These are phyloP conservation scores for Dacryopinax primogenitus DNA, from an alignment of 768 basidiomycete species.

Conservation along the genomic window DNA sequence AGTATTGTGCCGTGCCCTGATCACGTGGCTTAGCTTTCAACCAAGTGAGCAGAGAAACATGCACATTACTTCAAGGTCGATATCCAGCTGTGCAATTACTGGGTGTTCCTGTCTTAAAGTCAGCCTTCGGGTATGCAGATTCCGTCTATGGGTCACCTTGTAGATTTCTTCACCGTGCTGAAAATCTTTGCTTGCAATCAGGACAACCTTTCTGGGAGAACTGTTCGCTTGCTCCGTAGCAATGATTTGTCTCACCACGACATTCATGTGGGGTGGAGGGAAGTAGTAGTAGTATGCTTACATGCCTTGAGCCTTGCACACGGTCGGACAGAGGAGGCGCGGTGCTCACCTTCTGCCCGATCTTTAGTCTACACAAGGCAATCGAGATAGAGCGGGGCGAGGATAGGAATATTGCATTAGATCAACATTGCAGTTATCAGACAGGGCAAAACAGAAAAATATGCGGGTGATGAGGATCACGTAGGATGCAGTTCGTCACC, in stretches of 20 bases:
- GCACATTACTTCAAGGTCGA: constrained; percentile 36
- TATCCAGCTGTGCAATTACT: constrained; percentile 55
- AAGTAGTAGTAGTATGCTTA: constrained; percentile 61
- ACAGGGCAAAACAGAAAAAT: constrained; percentile 5
- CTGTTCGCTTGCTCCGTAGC: constrained; percentile 7
- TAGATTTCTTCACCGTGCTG: constrained; percentile 63
- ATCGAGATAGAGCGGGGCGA: constrained; percentile 11
- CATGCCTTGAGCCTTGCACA: not conserved
- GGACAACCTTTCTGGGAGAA: constrained; percentile 30
- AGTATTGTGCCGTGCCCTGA: constrained; percentile 52
- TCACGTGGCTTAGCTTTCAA: not conserved
- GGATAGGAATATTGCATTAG: constrained; percentile 14
- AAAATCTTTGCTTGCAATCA: constrained; percentile 56
- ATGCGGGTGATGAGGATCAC: constrained; percentile 10
- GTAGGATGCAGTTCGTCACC: constrained; percentile 6
- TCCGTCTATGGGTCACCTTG: constrained; percentile 34
- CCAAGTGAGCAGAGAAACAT: not conserved
- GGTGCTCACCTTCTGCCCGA: constrained; percentile 59
- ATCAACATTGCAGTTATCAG: constrained; percentile 10
- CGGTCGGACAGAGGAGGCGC: constrained; percentile 5
- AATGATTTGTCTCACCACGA: constrained; percentile 36
- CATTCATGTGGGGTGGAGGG: constrained; percentile 60
- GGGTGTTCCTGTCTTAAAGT: constrained; percentile 50
- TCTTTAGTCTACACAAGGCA: constrained; percentile 41
- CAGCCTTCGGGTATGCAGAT: not conserved